phyloP scores from a whole-genome alignment of 2,329 filamentous ascomycete species.

The Monosporascus sp. region DNA sequence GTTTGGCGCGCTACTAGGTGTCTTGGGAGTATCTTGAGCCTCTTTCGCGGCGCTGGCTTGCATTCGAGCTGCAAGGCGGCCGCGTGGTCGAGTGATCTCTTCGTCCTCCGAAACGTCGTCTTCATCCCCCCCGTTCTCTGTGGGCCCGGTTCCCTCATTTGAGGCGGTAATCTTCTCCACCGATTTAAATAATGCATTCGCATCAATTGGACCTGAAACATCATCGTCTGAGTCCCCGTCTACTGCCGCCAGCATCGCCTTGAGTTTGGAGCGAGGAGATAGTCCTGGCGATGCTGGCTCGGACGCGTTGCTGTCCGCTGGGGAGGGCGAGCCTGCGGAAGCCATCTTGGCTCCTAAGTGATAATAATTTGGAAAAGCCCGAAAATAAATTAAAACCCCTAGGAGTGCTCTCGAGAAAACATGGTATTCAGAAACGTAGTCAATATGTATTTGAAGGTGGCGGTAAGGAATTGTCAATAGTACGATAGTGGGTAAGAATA shows the following conservation, averaged over 20 bases:
- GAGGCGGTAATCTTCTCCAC: constrained; percentile 12
- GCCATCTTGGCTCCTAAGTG: constrained; percentile 36
- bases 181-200: constrained; percentile 19
- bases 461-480: background rate
- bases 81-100: constrained; percentile 36
- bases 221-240: constrained; percentile 45
- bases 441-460: constrained; percentile 4
- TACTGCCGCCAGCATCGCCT: constrained; percentile 46
- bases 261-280: constrained; percentile 51
- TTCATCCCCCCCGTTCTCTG: constrained; percentile 23
- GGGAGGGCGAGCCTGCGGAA: constrained; percentile 42
- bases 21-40: constrained; percentile 2
- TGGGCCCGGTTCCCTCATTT: constrained; percentile 8
- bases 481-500: background rate
- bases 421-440: constrained; percentile 9
- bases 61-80: constrained; percentile 29
- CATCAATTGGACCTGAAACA: constrained; percentile 15
- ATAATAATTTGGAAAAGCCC: constrained; percentile 4
- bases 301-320: constrained; percentile 32
- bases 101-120: constrained; percentile 37
- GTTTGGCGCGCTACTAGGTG: constrained; percentile 1
- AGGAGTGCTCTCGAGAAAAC: constrained; percentile 9
- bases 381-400: constrained; percentile 1
- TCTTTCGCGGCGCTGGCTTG: constrained; percentile 15
- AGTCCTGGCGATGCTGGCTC: constrained; percentile 38